Evolutionary conservation across 495 filamentous ascomycete genomes (phyloP).

Genomic region (Podospora tetraspora): DNA sequence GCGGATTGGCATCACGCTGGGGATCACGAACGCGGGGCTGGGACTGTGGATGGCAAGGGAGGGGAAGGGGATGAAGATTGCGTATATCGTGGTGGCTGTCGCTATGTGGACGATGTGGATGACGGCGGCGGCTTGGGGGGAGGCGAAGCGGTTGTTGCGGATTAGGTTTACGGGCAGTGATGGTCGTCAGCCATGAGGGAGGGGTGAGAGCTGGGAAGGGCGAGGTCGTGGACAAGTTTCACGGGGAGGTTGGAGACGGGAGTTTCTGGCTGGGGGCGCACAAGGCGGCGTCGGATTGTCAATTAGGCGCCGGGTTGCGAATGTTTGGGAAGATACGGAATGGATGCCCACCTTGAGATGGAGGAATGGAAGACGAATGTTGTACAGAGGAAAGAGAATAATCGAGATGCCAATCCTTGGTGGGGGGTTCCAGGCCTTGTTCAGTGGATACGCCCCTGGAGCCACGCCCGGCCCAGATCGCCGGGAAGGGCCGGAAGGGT

Average conservation of each 20-base stretch:
- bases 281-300: too few species aligned
- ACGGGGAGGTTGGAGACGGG: too few species aligned
- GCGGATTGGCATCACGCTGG: constrained; percentile 53
- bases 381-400: too few species aligned
- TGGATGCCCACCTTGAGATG: neutral
- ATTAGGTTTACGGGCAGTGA: neutral
- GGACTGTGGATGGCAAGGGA: constrained; percentile 49
- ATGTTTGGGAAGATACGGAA: too few species aligned
- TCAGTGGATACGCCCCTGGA: neutral
- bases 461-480: neutral
- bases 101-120: constrained; percentile 35
- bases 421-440: neutral
- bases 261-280: too few species aligned
- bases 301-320: too few species aligned
- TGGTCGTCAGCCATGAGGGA: neutral
- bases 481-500: neutral
- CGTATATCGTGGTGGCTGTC: constrained; percentile 33
- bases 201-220: neutral
- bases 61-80: constrained; percentile 23
- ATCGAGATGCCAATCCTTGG: too few species aligned
- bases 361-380: neutral
- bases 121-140: constrained; percentile 19
- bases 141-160: constrained; percentile 17
- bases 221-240: neutral
- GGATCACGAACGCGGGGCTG: constrained; percentile 63